Percentiles rank a stretch among this genome's conserved stretches.
These are phyloP conservation scores for Dendrobium nobile DNA, from an alignment of 106 monocot genomes.

Conservation along the genomic window DNA sequence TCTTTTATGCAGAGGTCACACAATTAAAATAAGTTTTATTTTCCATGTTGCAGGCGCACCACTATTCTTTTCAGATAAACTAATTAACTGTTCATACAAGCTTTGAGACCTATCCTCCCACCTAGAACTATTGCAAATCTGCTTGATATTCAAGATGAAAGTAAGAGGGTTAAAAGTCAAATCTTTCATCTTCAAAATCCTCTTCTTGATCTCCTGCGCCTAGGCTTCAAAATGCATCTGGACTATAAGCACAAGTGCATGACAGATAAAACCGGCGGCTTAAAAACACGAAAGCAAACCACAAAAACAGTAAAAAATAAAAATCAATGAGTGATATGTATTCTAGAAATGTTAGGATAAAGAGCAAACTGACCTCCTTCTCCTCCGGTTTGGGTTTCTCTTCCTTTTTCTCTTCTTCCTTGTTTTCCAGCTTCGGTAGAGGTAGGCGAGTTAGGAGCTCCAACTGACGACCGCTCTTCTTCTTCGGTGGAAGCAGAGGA, in stretches of 20 bases:
- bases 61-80: no score
- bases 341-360: not conserved
- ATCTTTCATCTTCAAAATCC: conserved; percentile 79
- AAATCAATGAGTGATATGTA: not conserved
- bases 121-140: no score
- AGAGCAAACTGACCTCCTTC: conserved; percentile 39
- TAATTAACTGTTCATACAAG: no score
- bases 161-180: not conserved
- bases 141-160: not conserved
- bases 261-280: conserved; percentile 53
- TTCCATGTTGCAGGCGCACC: no score
- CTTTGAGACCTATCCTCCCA: no score
- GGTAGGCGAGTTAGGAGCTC: conserved; percentile 58
- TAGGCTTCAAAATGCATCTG: conserved; percentile 28
- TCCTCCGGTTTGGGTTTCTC: conserved; percentile 49
- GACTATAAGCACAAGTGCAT: conserved; percentile 40
- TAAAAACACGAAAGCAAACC: not conserved
- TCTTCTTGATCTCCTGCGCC: conserved; percentile 74
- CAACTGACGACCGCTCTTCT: conserved; percentile 72
- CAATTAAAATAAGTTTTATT: no score
- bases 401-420: conserved; percentile 41
- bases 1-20: no score
- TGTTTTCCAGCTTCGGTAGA: conserved; percentile 25
- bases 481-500: conserved; percentile 17
- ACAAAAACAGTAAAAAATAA: not conserved